Evolutionary conservation across 257 asterid species (phyloP).

Genomic region (Scutellaria minor): DNA sequence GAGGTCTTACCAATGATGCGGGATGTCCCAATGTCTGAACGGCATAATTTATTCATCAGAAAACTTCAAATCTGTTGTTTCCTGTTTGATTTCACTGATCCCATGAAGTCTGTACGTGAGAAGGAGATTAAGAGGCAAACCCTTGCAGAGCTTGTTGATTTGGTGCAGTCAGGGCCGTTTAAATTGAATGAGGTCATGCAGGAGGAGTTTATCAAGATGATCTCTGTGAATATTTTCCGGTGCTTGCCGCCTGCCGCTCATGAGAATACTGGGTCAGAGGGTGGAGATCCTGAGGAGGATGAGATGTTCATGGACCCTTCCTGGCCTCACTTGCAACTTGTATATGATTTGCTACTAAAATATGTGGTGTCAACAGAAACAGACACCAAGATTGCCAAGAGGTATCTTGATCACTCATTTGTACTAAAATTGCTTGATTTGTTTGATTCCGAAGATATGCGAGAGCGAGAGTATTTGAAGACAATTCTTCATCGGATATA

Average conservation of each 20-base stretch:
- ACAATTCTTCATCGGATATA: constrained; percentile 88
- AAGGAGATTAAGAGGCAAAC: constrained; percentile 93
- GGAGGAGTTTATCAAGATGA: constrained; percentile 81
- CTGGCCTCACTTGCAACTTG: constrained; percentile 88
- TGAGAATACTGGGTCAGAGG: constrained; percentile 62
- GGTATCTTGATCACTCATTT: constrained; percentile 84
- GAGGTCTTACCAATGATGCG: constrained; percentile 77
- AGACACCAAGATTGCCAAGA: constrained; percentile 79
- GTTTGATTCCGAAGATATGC: constrained; percentile 84
- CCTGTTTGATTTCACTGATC: constrained; percentile 68
- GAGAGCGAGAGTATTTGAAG: constrained; percentile 92
- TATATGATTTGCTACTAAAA: constrained; percentile 69
- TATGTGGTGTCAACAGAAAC: constrained; percentile 72
- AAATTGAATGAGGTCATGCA: constrained; percentile 91
- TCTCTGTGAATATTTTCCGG: constrained; percentile 72
- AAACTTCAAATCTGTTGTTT: constrained; percentile 75
- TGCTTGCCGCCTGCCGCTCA: constrained; percentile 75
- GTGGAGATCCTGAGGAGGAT: constrained; percentile 84
- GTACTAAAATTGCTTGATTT: constrained; percentile 74
- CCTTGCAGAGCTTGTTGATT: constrained; percentile 76
- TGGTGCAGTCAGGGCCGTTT: constrained; percentile 71
- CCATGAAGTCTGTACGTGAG: constrained; percentile 63
- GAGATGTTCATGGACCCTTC: constrained; percentile 82
- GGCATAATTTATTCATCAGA: constrained; percentile 68
- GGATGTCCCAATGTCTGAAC: constrained; percentile 73